Percentiles rank a stretch among this genome's conserved stretches.
These are phyloP conservation scores for Carallia brachiata DNA, from an alignment of 345 rosid species.

Conservation along the genomic window DNA sequence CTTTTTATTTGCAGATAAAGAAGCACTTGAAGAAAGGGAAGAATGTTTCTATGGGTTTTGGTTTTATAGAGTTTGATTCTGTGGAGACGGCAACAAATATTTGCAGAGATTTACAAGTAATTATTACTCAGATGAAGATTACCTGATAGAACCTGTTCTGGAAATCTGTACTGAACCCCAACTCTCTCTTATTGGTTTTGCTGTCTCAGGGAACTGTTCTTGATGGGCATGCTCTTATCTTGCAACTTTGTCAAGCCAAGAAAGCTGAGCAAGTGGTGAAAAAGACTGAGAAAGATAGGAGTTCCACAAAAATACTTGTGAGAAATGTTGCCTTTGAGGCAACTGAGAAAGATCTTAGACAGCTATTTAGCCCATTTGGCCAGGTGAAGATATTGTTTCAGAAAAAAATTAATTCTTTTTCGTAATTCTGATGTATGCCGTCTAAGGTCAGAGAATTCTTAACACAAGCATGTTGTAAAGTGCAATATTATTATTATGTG, in stretches of 20 bases:
- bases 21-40: slow-evolving; percentile 81
- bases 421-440: no score
- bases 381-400: slow-evolving; percentile 49
- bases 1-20: slow-evolving; percentile 53
- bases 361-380: slow-evolving; percentile 90
- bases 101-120: slow-evolving; percentile 75
- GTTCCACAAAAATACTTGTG: slow-evolving; percentile 76
- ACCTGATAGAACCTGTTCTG: background rate
- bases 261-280: slow-evolving; percentile 53
- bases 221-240: slow-evolving; percentile 89
- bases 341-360: slow-evolving; percentile 82
- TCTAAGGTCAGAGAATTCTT: no score
- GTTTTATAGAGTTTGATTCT: slow-evolving; percentile 86
- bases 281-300: slow-evolving; percentile 55
- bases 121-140: slow-evolving; percentile 6
- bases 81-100: slow-evolving; percentile 67
- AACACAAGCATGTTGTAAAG: no score
- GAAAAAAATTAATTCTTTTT: background rate
- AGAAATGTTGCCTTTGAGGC: slow-evolving; percentile 96
- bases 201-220: slow-evolving; percentile 67
- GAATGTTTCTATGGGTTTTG: slow-evolving; percentile 82
- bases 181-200: background rate
- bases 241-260: slow-evolving; percentile 78
- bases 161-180: background rate
- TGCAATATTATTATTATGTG: no score